A percentile compares a stretch with the other conserved stretches of the same genome.
Evolutionary conservation across 2,329 filamentous ascomycete genomes (phyloP).

Genomic region (Neofusicoccum cordaticola): DNA sequence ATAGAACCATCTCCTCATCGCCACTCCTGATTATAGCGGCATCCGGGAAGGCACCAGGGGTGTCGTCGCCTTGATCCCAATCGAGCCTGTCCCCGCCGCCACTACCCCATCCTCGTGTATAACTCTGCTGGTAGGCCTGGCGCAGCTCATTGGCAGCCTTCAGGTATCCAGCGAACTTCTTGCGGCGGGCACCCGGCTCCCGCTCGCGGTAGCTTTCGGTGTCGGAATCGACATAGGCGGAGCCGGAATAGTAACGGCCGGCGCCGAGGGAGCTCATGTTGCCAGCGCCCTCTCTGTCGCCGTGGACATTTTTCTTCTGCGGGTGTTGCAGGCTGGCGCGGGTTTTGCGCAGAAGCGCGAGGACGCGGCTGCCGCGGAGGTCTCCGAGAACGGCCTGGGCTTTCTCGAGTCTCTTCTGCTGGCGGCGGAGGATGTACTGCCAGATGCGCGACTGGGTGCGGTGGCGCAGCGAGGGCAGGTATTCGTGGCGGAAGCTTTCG

Average conservation of each 20-base stretch:
- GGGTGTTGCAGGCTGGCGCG: slow-evolving; percentile 19
- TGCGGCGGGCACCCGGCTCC: slow-evolving; percentile 70
- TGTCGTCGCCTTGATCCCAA: slow-evolving; percentile 46
- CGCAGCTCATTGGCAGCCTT: slow-evolving; percentile 70
- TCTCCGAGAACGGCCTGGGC: slow-evolving; percentile 18
- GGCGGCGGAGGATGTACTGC: slow-evolving; percentile 65
- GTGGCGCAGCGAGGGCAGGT: slow-evolving; percentile 67
- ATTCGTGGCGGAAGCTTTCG: slow-evolving; percentile 70
- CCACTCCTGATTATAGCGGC: slow-evolving; percentile 76
- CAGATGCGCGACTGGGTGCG: slow-evolving; percentile 75
- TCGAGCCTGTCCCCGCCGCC: slow-evolving; percentile 33
- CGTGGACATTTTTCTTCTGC: slow-evolving; percentile 14
- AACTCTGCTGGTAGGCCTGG: slow-evolving; percentile 62
- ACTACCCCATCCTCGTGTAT: slow-evolving; percentile 47
- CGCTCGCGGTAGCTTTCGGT: slow-evolving; percentile 34
- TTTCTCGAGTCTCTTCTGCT: slow-evolving; percentile 39
- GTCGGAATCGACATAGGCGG: slow-evolving; percentile 8
- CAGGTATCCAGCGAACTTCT: slow-evolving; percentile 71
- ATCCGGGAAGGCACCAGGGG: slow-evolving; percentile 78
- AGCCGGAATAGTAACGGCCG: slow-evolving; percentile 16
- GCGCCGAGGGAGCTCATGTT: slow-evolving; percentile 14
- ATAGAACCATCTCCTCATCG: slow-evolving; percentile 89
- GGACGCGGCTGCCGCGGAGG: slow-evolving; percentile 29
- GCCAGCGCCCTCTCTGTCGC: neutral
- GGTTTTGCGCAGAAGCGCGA: slow-evolving; percentile 28